Base-by-base conservation (phyloP, 345 rosid species). In the Syzygium oleosum region DNA sequence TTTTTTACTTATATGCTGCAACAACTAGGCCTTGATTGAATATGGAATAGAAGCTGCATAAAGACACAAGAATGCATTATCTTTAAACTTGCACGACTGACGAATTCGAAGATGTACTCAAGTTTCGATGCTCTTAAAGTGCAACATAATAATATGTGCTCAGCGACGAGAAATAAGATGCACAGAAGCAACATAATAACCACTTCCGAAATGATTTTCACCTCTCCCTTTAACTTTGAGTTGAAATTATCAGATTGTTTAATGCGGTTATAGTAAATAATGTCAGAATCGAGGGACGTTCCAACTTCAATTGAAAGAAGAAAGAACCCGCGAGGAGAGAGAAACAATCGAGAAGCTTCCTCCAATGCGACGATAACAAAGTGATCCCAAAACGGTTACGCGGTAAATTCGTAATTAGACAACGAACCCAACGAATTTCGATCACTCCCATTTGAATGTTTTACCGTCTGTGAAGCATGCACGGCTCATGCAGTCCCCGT, bases 1-100 rank as follows among this genome's bases (percentile, higher is more conserved):
- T n/a, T n/a, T n/a, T n/a, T n/a, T n/a, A n/a, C n/a, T n/a, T n/a
- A n/a, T n/a, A n/a, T n/a, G n/a, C 88, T 94, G 93, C 93, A 96
- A 85, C 17, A 95, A 93, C 92, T 97, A 94, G 4, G 94, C 94
- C 92, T 95, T 95, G 41, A 95, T 92, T 8, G 93, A 89, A 90
- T 95, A 95, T 22, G 98, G 99, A 54, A 94, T 89, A 3, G 95
- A 95, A 77, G 95, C 98, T 94, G 93, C 94, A 90, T 14, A 86
- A 54, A 86, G 53, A 91, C 51, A 84, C 55, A 84, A 63, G 78
- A 23, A 22, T 31, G 31, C 85, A 85, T 41, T 4, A 27, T 61
- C 59, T 43, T 34, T 51, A 63, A 85, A 59, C 41, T 4, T 1
- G 3, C 43, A 65, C 0, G 14, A 23, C 85, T 15, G 13, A 65